Evolutionary conservation across 148 eudicot species (phyloP), one percentile per base, ranked within the genome.

Genomic region (Nepenthes gracilis): DNA sequence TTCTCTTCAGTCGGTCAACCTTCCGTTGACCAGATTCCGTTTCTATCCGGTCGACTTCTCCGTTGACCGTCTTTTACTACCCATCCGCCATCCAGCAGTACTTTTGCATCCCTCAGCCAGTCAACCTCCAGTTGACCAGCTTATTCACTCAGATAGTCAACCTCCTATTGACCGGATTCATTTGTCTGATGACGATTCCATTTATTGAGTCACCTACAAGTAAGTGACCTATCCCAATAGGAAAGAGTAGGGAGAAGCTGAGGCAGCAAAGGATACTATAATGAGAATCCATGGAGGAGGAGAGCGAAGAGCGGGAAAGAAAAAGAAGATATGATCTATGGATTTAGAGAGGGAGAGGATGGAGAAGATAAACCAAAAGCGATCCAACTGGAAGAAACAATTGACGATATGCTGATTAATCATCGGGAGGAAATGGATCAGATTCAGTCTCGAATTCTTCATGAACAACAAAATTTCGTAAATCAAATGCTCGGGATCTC

Each of bases 391-490:
- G 93, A 85, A 74, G 65, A 82, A 80, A 75, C 76, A 80, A 83
- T 87, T 67, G 96, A 91, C 43, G 77, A 68, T 65, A 85, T 76
- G 84, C 67, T 87, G 73, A 74, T 68, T 69, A 83, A 85, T 45
- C 96, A 91, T 58, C 70, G 86, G 65, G 81, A 73, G 14, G 97
- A 87, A 72, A 83, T 87, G 85, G 78, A 75, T 43, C 87, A 85
- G 72, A 68, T 87, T 51, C 97, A 91, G 61, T 77, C 85, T 1
- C 74, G 97, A 54, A 72, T 87, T 37, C 77, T 91, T 64, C 84
- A 91, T 47, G 97, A 91, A 61, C 97, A 87, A 65, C 97, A 91
- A 59, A 87, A 73, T 67, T 78, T 91, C 47, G 77, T 83, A 1
- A 78, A 57, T 62, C 97, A 91, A 64, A 70, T 91, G 72, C 73